Base-by-base conservation (phyloP, 257 asterid genomes). In the Catharanthus roseus region DNA sequence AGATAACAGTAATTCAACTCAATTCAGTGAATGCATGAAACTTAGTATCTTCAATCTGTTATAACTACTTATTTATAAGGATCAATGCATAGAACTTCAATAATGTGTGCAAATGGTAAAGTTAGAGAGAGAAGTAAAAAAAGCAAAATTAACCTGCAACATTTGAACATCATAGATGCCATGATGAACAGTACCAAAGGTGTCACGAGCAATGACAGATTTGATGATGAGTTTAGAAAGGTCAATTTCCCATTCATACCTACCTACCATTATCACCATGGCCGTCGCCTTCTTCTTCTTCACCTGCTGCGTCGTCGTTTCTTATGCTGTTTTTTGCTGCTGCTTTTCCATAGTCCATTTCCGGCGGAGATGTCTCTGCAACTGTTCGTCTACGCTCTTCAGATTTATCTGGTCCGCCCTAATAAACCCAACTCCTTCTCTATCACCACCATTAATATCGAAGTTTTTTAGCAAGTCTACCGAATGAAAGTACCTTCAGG, bases 371-470 rank as follows among this genome's bases (percentile, higher is more conserved):
- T 88, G 96, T 75, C 88, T 90, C 66, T 86, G 81, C 21, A 86
- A 82, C 41, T 88, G 93, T 68, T 88, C 96, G 26, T 90, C 96
- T 60, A 90, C 45, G 80, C 88, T 85, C 73, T 88, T 86, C 86
- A 88, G 93, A 90, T 90, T 96, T 79, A 88, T 85, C 71, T 80
- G 83, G 84, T 88, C 96, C 16, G 97, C 97, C 78, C 96, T 85
- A 66, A 87, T 84, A 67, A 85, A 87, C 51, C 79, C 81, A 82
- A 34, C 79, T 44, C 56, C 71, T 61, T 55, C 72, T 13, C 79
- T 61, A 67, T 63, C 80, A 24, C 74, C 44, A 49, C 63, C 41
- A 38, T 3, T 38, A 38, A 3, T 61, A 67, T 63, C 78, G 19
- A 74, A 41, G 39, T 55, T n/a, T 41, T n/a, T n/a, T n/a, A n/a